Evolutionary conservation across 805 yeast genomes (phyloP), one percentile per base, ranked within the genome.

Genomic region (Candida mattraensis): DNA sequence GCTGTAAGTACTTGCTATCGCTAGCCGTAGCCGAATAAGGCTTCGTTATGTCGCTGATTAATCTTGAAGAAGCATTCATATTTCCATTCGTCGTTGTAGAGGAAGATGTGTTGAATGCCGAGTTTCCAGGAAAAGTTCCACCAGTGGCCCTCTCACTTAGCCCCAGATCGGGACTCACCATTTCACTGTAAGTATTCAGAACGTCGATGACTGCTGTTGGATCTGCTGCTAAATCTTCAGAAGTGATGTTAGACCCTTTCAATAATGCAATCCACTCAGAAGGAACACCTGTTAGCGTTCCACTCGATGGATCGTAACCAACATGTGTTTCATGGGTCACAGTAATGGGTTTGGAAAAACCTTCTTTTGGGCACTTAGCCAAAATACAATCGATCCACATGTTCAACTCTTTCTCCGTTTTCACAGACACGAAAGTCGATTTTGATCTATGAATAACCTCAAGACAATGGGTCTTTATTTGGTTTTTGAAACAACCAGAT

Each of bases 291-390:
- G 74, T 65, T 47, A 74, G 72, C 36, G 69, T 70, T 13, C 82
- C 82, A 48, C 72, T 74, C 18, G 84, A 80, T 4, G 93, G 91
- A 57, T 85, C 94, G 52, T 82, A 84, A 1, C 89, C 89, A 17
- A 85, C 91, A 58, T 85, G 93, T 12, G 89, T 96, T 54, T 82
- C 85, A 58, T 94, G 99, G 8, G 95, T 87, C 60, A 91, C 91
- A 60, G 91, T 89, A 12, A 91, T 86, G 6, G 99, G 99, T 24
- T 80, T 81, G 3, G 97, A 88, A 8, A 93, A 96, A 3, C 71
- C 63, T 30, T 54, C 66, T 49, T 54, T 64, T 1, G 89, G 89
- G 49, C 87, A 82, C 58, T 81, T 81, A 11, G 86, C 76, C 40
- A 82, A 78, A 44, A 89, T 86, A 9, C 87, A 83, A 61, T 89